Base-by-base conservation (phyloP, 331 rosid species). In the Malus hybrid region DNA sequence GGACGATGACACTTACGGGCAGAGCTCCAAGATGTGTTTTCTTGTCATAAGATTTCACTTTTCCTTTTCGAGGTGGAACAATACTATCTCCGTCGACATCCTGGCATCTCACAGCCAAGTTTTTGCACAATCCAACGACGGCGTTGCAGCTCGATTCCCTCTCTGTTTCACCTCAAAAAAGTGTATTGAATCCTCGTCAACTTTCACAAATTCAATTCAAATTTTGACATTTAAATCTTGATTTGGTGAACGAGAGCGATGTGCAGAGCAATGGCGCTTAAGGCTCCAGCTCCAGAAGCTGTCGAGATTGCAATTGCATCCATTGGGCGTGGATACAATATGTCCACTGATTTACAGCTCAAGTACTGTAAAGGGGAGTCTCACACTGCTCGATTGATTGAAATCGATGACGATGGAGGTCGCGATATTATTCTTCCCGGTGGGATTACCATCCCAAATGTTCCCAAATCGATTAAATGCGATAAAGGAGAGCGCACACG, bases 401-500 rank as follows among this genome's bases (percentile, higher is more conserved):
- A 90, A 79, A 80, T 94, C 60, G 92, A 91, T 69, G 97, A 81
- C 70, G 82, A 73, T 68, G 88, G 77, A 68, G 89, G 88, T 10
- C 86, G 89, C 69, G 91, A 88, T 67, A 76, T 90, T 67, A 88
- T 91, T 80, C 83, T 93, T 71, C 94, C 97, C 2, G 98, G 91
- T 80, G 96, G 94, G 39, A 83, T 90, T 81, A 78, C 88, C 7
- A 81, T 93, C 78, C 83, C 94, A 10, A 83, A 90, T 39, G 13
- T 39, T 39, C 46, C 46, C 4, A 39, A 39, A 10, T 10, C 46
- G 13, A 39, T 39, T 39, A 94, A 91, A 80, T 94, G 97, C 10
- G 98, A 94, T 79, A 94, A 94, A 81, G 97, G 98, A 70, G 98
- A 94, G 74, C 97, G 97, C 54, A 94, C 91, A 1, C 82, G 97